phyloP scores from a whole-genome alignment of 2,329 filamentous ascomycete species.

The Alternaria sp. region DNA sequence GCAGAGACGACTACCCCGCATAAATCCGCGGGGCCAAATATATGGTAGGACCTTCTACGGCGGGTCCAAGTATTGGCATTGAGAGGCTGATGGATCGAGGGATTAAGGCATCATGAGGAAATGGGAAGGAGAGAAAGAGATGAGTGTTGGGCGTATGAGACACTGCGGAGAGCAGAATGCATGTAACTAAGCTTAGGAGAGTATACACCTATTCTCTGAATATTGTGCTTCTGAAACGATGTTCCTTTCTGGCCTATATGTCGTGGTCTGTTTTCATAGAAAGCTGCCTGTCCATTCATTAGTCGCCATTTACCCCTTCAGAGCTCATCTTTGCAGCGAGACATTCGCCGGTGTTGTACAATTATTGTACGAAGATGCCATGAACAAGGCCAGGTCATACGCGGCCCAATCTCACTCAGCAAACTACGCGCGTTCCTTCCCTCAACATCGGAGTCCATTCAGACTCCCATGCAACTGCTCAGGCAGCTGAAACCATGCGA shows the following conservation, averaged over 20 bases:
- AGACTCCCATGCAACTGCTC: not conserved
- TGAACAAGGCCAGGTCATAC: not conserved
- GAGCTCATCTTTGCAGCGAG: not conserved
- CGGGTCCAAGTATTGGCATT: not conserved
- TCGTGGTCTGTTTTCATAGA: not conserved
- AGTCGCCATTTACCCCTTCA: not conserved
- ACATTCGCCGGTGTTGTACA: not conserved
- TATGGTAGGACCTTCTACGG: not conserved
- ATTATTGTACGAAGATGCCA: not conserved
- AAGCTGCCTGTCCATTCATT: not conserved
- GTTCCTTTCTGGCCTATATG: not conserved
- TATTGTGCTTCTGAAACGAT: not conserved
- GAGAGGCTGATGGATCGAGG: not conserved
- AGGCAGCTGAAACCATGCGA: not conserved
- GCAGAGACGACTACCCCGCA: not conserved
- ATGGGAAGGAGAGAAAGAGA: not conserved
- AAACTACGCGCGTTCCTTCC: not conserved
- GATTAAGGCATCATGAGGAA: not conserved
- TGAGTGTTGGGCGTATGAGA: not conserved
- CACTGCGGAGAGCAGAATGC: not conserved
- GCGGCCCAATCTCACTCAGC: not conserved
- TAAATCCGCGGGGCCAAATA: not conserved
- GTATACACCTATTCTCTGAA: not conserved
- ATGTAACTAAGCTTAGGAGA: not conserved
- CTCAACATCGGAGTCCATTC: not conserved